Percentiles rank a stretch among this genome's conserved stretches.
Conservation (phyloP, 2,329 filamentous ascomycete species). For the Phialophora chinensis region DNA sequence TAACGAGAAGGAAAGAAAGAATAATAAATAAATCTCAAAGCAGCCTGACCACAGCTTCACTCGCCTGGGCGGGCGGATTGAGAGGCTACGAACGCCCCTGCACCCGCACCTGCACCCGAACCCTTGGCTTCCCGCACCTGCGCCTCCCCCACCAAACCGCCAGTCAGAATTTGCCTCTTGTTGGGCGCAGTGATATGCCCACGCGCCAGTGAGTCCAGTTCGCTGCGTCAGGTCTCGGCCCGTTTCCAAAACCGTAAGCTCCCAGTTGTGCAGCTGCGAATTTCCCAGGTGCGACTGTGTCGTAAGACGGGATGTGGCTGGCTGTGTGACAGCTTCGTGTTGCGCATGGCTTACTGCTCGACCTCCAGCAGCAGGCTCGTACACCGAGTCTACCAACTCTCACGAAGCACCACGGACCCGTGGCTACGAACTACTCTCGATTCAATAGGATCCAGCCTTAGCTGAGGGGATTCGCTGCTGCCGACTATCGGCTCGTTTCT, state of each 20-base stretch:
- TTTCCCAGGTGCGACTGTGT: background rate
- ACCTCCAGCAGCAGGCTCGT: background rate
- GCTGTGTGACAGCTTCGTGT: background rate
- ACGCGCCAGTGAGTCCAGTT: constrained; percentile 4
- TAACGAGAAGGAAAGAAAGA: constrained; percentile 19
- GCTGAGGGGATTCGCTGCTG: background rate
- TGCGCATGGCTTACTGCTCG: background rate
- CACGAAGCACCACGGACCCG: background rate
- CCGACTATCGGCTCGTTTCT: constrained; percentile 1
- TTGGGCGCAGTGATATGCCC: constrained; percentile 4
- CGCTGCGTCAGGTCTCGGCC: background rate
- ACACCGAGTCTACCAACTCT: background rate
- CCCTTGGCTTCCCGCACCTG: background rate
- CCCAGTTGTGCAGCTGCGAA: background rate
- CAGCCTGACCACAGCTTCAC: constrained; percentile 9
- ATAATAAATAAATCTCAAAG: constrained; percentile 24
- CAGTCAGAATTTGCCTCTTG: constrained; percentile 3
- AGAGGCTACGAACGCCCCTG: constrained; percentile 1
- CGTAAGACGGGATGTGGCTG: constrained; percentile 1
- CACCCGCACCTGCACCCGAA: constrained; percentile 5
- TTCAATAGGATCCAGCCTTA: background rate
- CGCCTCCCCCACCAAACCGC: constrained; percentile 18
- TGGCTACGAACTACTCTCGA: background rate
- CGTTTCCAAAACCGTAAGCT: constrained; percentile 6
- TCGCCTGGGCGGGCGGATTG: background rate